Base-by-base conservation (phyloP, 2,329 filamentous ascomycete species). In the Waltergamsia citrina region DNA sequence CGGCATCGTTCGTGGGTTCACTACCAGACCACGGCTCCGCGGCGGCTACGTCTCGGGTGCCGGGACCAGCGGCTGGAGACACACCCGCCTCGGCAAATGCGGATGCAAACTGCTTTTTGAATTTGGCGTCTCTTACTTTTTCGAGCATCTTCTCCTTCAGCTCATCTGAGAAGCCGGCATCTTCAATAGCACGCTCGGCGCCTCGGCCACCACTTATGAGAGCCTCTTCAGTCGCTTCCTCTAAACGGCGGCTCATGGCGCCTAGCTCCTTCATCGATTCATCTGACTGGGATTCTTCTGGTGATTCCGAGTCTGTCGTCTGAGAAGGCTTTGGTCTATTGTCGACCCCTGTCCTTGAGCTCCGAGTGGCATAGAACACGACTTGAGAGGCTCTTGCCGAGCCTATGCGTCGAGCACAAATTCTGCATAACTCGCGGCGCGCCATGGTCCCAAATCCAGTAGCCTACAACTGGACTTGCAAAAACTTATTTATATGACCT, bases 1-100 rank as follows among this genome's bases (percentile, higher is more conserved):
- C 78, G 1, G 81, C 71, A 53, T 95, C 87, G 45, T 80, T 74
- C 2, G 81, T 60, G 5, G 63, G 65, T 57, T 96, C 92, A 10
- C 71, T 66, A 3, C 90, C 92, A 0, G 72, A 77, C 92, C 92
- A 98, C 2, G 81, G 70, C 37, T 70, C 60, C 6, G 78, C 74
- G 0, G 70, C 65, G 2, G 85, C 85, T 23, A 78, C 71, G 11
- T 10, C 20, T 39, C 76, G 69, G 3, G 81, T 82, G 10, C 79
- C 81, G 44, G 69, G 67, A 12, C 81, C 79, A 10, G 82, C 78
- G n/a, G 72, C 69, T 4, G 69, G 51, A 1, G 66, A 56, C 26
- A 77, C 48, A 3, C 56, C 59, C 2, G 65, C 65, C 40, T 69
- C 57, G 3, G 66, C 53, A 35, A 79, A 63, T 0, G 68, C 63